Evolutionary conservation across 2,329 filamentous ascomycete species (phyloP), one percentile per base, ranked within the genome.

Genomic region (Arthrobotrys musiformis): DNA sequence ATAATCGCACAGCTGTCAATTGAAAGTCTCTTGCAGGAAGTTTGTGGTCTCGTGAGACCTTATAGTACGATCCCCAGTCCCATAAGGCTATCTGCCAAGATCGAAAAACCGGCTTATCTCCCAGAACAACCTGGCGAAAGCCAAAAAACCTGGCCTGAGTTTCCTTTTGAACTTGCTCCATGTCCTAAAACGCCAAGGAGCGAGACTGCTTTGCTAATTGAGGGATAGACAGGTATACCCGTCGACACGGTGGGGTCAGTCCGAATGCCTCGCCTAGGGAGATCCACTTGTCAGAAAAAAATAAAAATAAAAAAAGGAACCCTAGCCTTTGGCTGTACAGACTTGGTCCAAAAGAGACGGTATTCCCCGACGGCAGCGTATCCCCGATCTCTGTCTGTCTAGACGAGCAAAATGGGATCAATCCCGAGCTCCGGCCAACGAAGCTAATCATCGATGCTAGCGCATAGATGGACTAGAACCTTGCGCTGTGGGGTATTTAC

Each of bases 31-130:
- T 75, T 64, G 70, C 63, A 64, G 56, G 70, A 75, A 69, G 63
- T 75, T 69, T 75, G 70, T 75, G 70, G 70, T 75, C 70, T 75
- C 70, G 70, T 75, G 70, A 75, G 70, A 75, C 70, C 70, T 50
- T 63, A 62, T 67, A 74, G 35, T 35, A 61, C 26, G 37, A 60
- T 50, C 68, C 70, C 70, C 56, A 58, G 70, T 69, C 44, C 58
- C 63, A 75, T 69, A 76, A 69, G 70, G 56, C 58, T 69, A 63
- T 13, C 52, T 42, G 63, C 70, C 63, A 76, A 76, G 70, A 68
- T 63, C 70, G 30, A 62, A 68, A 61, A 58, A 37, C 33, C 70
- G 70, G 70, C 52, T 50, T 66, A 66, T 66, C 42, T 46, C 48
- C 28, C 48, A 54, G 33, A 50, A 48, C 33, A 62, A 46, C 30